Conservation (phyloP, 139 green algal species). For the Pleodorina starrii region DNA sequence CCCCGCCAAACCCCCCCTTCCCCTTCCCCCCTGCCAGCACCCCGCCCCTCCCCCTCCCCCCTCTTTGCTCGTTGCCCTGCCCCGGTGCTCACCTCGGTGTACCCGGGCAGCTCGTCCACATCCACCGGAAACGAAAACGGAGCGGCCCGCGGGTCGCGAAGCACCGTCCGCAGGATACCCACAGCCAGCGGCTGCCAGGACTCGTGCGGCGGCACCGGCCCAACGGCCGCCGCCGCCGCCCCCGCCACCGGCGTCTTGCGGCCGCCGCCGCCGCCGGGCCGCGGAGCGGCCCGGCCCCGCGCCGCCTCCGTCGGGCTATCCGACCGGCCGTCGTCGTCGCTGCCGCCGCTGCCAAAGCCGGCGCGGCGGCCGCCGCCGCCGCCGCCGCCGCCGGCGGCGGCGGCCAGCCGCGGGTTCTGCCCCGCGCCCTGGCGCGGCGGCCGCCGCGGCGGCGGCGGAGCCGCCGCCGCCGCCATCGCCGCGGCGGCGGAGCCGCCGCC, state of each 20-base stretch:
- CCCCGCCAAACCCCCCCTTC: not conserved
- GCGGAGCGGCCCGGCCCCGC: not conserved
- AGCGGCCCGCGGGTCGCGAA: not conserved
- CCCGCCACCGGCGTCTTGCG: not conserved
- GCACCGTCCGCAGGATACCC: not conserved
- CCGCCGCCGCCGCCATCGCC: not conserved
- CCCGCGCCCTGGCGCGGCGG: constrained; percentile 2
- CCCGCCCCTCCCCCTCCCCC: not conserved
- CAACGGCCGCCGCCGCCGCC: not conserved
- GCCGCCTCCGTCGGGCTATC: not conserved
- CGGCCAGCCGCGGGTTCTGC: not conserved
- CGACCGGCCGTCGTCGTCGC: not conserved
- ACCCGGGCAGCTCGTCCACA: constrained; percentile 7
- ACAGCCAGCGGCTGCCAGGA: not conserved
- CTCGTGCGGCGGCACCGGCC: not conserved
- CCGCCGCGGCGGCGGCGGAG: not conserved
- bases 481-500: not conserved
- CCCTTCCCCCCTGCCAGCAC: not conserved
- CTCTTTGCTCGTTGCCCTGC: not conserved
- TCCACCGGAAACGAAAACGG: constrained; percentile 9
- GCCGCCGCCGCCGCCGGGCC: not conserved
- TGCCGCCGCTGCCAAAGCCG: not conserved
- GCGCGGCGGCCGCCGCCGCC: not conserved
- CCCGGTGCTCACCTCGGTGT: not conserved
- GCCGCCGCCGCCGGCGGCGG: not conserved